These are phyloP conservation scores for Diaporthe australafricana DNA, from an alignment of 2,329 filamentous ascomycete genomes.

Conservation along the genomic window DNA sequence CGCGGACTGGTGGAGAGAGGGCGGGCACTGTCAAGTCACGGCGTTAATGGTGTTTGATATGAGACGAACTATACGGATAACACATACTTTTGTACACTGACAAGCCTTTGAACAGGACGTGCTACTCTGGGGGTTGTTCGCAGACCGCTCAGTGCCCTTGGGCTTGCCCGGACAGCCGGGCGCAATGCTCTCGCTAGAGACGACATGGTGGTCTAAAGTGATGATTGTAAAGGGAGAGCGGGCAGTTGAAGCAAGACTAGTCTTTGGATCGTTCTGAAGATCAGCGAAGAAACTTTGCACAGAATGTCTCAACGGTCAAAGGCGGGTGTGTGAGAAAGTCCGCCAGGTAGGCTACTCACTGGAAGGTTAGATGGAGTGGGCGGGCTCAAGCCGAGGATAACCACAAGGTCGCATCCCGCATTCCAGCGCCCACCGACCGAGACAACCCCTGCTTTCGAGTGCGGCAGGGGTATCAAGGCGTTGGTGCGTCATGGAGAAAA, in stretches of 20 bases:
- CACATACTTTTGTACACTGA: constrained; percentile 48
- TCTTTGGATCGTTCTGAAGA: neutral
- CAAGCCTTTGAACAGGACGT: constrained; percentile 35
- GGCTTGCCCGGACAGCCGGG: constrained; percentile 61
- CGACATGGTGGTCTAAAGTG: constrained; percentile 51
- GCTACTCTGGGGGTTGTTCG: constrained; percentile 43
- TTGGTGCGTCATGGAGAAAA: constrained; percentile 34
- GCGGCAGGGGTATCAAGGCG: constrained; percentile 16
- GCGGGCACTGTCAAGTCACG: constrained; percentile 52
- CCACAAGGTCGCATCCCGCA: constrained; percentile 38
- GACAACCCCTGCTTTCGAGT: constrained; percentile 5
- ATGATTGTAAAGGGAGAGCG: neutral
- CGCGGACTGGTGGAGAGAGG: constrained; percentile 70
- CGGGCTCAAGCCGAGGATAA: constrained; percentile 45
- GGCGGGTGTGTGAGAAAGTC: neutral
- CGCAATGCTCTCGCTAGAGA: constrained; percentile 63
- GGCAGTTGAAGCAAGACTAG: neutral
- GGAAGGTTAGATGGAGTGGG: neutral
- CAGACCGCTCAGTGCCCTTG: constrained; percentile 48
- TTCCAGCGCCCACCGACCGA: constrained; percentile 16
- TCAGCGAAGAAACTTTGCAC: neutral
- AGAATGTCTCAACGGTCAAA: neutral
- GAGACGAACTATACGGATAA: constrained; percentile 1
- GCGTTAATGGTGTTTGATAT: constrained; percentile 14
- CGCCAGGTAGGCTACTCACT: neutral